These are phyloP conservation scores for Hypoxylon lenormandii DNA, from an alignment of 495 filamentous ascomycete species.

Conservation along the genomic window DNA sequence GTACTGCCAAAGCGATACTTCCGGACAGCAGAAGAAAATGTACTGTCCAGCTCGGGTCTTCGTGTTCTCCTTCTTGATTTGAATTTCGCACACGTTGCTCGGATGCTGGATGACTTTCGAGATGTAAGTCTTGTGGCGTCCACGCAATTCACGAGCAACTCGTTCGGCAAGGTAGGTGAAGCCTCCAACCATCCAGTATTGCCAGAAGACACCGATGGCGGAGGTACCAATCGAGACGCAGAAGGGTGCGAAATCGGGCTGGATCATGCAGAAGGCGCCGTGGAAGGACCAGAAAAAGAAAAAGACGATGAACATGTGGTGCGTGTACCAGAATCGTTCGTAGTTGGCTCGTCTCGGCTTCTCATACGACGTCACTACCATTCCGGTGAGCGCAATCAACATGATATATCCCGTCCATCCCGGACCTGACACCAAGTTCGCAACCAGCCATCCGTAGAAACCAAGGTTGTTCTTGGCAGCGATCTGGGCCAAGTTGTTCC, in stretches of 20 bases:
- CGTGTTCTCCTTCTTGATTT: conserved; percentile 84
- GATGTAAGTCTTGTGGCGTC: conserved; percentile 79
- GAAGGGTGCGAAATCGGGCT: conserved; percentile 76
- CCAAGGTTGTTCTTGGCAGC: conserved; percentile 76
- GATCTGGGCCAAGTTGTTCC: conserved; percentile 82
- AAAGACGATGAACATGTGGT: conserved; percentile 82
- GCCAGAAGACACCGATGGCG: conserved; percentile 80
- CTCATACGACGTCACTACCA: conserved; percentile 76
- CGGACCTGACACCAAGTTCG: conserved; percentile 77
- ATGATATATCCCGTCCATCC: conserved; percentile 85
- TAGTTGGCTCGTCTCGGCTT: conserved; percentile 76
- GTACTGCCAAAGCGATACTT: conserved; percentile 82
- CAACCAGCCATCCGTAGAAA: conserved; percentile 75
- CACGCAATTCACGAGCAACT: conserved; percentile 75
- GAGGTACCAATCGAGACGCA: conserved; percentile 70
- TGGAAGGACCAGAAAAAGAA: conserved; percentile 86
- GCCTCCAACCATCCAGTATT: conserved; percentile 82
- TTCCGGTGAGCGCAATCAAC: conserved; percentile 74
- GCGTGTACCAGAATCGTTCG: conserved; percentile 83
- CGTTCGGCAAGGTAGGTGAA: conserved; percentile 77
- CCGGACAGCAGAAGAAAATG: conserved; percentile 84
- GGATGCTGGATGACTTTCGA: conserved; percentile 87
- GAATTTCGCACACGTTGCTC: conserved; percentile 83
- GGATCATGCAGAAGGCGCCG: conserved; percentile 84
- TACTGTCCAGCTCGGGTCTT: conserved; percentile 84